Evolutionary conservation across 768 basidiomycete genomes (phyloP), one percentile per base, ranked within the genome.

Genomic region (Lentinula lateritia): DNA sequence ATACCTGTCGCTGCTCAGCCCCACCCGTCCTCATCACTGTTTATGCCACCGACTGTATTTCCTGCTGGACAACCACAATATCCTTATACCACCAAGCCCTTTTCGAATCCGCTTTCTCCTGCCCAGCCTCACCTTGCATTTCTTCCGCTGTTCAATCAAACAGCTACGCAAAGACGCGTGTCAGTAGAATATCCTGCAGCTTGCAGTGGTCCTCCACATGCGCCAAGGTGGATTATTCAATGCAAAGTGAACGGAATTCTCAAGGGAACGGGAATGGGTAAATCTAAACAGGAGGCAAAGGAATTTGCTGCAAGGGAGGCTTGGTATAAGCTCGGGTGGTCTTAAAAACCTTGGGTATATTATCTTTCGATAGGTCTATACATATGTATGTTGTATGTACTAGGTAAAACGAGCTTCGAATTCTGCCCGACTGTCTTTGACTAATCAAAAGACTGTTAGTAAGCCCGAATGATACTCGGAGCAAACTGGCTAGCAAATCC

Each of bases 241-340:
- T 70, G 59, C 34, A 43, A 62, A 90, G 90, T 89, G 55, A 87
- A 90, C 66, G 88, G 87, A 1, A 83, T 89, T 61, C 75, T 76
- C 67, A 89, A 85, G 66, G 90, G 90, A 10, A 72, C 76, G 53
- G 90, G 90, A 1, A 71, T 69, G n/a, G 88, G 88, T 34, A 75
- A 78, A 57, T 88, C 78, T 70, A 92, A 92, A 71, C 89, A 92
- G 68, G 72, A 83, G 1, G 90, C 90, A 6, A 92, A 90, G 71
- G 90, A 92, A 67, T 86, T 87, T 60, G 90, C 90, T 0, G 89
- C 90, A 16, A 79, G 82, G 61, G 76, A 84, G 65, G 90, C 90
- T 8, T 90, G 83, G 72, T 82, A 84, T 67, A 80, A 82, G 8
- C 86, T 92, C 88, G 89, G 90, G 38, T 91, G 89, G 89, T 83